Evolutionary conservation across 2,329 filamentous ascomycete genomes (phyloP).

Genomic region (Aspergillus brasiliensis): DNA sequence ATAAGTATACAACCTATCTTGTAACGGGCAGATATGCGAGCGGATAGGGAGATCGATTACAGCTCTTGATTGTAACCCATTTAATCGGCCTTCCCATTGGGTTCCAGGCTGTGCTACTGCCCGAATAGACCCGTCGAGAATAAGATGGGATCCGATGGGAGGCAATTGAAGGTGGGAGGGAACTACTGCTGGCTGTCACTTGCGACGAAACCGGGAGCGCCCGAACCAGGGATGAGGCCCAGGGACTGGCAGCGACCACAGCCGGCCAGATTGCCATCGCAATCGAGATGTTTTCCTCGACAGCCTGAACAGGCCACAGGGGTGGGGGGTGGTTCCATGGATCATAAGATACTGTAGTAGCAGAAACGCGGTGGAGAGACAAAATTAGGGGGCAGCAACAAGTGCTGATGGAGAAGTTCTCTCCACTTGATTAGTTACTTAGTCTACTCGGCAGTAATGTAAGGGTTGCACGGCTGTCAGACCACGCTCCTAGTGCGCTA

Average conservation of each 20-base stretch:
- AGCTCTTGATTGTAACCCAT: too few relatives aligned
- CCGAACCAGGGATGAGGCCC: conserved; percentile 7
- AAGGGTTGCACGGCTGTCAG: too few relatives aligned
- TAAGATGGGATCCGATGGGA: too few relatives aligned
- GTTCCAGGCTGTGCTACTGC: background rate
- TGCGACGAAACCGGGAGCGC: conserved; percentile 5
- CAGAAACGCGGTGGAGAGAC: too few relatives aligned
- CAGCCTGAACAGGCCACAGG: conserved; percentile 9
- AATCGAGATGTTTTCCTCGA: conserved; percentile 10
- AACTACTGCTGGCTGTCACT: background rate
- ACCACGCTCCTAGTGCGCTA: too few relatives aligned
- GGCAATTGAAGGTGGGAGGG: too few relatives aligned
- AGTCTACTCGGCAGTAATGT: too few relatives aligned
- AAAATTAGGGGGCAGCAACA: too few relatives aligned
- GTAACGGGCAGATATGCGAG: conserved; percentile 6
- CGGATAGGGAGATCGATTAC: conserved; percentile 1
- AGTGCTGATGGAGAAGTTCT: too few relatives aligned
- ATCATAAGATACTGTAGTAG: too few relatives aligned
- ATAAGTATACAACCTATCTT: conserved; percentile 2
- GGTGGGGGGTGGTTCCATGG: background rate
- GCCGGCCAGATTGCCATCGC: conserved; percentile 10
- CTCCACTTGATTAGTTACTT: too few relatives aligned
- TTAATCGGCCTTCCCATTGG: too few relatives aligned
- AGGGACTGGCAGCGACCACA: conserved; percentile 7
- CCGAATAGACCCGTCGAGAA: background rate